These are phyloP conservation scores for Kodamaea kakaduensis DNA, from an alignment of 805 yeast species.

Conservation along the genomic window DNA sequence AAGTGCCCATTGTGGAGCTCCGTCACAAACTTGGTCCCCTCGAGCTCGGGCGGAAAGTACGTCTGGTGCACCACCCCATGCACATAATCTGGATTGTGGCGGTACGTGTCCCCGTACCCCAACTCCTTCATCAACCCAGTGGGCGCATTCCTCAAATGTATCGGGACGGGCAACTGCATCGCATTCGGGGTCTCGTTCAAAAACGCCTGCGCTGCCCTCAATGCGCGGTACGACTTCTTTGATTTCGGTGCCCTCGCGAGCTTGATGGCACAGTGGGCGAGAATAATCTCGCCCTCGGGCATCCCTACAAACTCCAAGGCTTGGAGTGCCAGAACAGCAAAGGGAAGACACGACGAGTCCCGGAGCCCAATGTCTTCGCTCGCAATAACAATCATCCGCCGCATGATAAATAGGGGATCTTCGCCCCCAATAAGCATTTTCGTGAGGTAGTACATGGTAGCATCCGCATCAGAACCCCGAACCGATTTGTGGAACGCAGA, in stretches of 20 bases:
- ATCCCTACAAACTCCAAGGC: constrained; percentile 87
- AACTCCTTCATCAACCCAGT: constrained; percentile 83
- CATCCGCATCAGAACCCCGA: constrained; percentile 87
- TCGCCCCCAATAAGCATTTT: constrained; percentile 93
- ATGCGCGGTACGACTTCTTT: constrained; percentile 79
- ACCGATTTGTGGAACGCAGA: constrained; percentile 93
- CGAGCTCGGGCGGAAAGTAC: constrained; percentile 65
- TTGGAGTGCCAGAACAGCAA: constrained; percentile 80
- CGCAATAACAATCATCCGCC: constrained; percentile 92
- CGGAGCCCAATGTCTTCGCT: constrained; percentile 89
- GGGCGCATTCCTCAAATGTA: constrained; percentile 93
- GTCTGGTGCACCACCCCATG: constrained; percentile 72
- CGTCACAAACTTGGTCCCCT: constrained; percentile 44
- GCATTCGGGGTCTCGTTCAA: constrained; percentile 55
- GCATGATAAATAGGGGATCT: constrained; percentile 81
- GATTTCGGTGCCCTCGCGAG: constrained; percentile 83
- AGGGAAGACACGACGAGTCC: constrained; percentile 80
- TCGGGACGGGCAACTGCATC: constrained; percentile 63
- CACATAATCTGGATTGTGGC: constrained; percentile 78
- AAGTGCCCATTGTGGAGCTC: constrained; percentile 53
- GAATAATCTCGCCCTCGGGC: constrained; percentile 87
- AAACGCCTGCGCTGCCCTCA: constrained; percentile 59
- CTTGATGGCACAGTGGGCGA: constrained; percentile 93
- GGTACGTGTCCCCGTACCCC: constrained; percentile 81
- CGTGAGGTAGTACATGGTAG: constrained; percentile 80